A percentile compares a stretch with the other conserved stretches of the same genome.
Conservation (phyloP, 208 protist species). For the Wallacemonas sp. region DNA sequence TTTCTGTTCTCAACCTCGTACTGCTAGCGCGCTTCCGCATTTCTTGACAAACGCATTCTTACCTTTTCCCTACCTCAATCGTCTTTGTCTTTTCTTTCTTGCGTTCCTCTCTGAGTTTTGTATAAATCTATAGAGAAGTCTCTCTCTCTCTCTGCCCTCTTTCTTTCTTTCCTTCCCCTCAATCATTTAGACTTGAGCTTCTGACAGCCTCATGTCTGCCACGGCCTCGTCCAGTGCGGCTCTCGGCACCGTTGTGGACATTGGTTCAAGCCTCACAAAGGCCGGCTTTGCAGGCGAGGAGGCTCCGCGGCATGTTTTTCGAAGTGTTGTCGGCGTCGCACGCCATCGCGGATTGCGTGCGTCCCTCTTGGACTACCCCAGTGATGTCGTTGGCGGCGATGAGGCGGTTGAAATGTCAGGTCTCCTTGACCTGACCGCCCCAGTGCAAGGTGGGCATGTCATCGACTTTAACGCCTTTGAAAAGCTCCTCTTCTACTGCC, state of each 20-base stretch:
- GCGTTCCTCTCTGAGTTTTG: too few relatives aligned
- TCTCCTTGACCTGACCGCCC: conserved; percentile 45
- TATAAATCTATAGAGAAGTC: too few relatives aligned
- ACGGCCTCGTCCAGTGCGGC: neutral
- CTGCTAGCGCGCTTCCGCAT: too few relatives aligned
- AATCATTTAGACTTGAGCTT: conserved; percentile 1
- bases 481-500: conserved; percentile 75
- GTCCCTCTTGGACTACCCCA: conserved; percentile 60
- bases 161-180: too few relatives aligned
- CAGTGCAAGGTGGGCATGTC: conserved; percentile 70
- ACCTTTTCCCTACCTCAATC: too few relatives aligned
- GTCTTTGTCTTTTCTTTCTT: too few relatives aligned
- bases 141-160: too few relatives aligned
- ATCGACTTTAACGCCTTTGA: conserved; percentile 80
- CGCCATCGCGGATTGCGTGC: conserved; percentile 58
- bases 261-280: conserved; percentile 93
- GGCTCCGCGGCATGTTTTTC: conserved; percentile 91
- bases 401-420: conserved; percentile 63
- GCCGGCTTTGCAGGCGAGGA: conserved; percentile 96
- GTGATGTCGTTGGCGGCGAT: conserved; percentile 67
- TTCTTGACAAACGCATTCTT: neutral
- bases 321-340: conserved; percentile 72
- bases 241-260: conserved; percentile 92
- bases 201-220: neutral
- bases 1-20: neutral